A percentile compares a stretch with the other conserved stretches of the same genome.
phyloP scores from a whole-genome alignment of 2,329 filamentous ascomycete species.

The Fusarium sp. region DNA sequence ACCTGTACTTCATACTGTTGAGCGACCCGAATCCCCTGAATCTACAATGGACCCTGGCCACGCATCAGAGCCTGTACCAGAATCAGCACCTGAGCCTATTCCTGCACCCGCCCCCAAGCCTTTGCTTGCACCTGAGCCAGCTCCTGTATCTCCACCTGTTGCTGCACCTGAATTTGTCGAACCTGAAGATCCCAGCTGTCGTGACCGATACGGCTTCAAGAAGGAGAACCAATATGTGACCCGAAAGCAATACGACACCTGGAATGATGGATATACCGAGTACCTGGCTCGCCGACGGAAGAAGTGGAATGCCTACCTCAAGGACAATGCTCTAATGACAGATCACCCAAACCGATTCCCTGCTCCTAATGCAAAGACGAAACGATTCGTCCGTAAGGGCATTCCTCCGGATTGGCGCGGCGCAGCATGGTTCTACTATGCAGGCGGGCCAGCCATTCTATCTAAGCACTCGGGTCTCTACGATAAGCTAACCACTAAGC shows the following conservation, averaged over 20 bases:
- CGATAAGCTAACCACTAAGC: constrained; percentile 73
- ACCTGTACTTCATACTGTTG: constrained; percentile 21
- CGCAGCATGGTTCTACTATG: constrained; percentile 98
- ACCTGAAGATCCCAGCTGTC: constrained; percentile 63
- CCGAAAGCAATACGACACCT: constrained; percentile 82
- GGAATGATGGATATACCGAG: constrained; percentile 80
- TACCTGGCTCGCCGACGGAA: constrained; percentile 80
- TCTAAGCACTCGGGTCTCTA: constrained; percentile 84
- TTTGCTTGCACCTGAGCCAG: constrained; percentile 24
- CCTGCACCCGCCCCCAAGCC: constrained; percentile 48
- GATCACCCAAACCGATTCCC: constrained; percentile 83
- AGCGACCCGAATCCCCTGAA: constrained; percentile 37
- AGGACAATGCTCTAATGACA: constrained; percentile 79
- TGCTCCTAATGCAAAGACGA: constrained; percentile 82
- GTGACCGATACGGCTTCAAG: constrained; percentile 93
- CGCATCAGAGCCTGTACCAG: constrained; percentile 24
- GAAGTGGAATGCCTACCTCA: constrained; percentile 86
- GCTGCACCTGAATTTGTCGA: constrained; percentile 50
- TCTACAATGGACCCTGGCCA: constrained; percentile 21
- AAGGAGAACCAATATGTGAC: constrained; percentile 86
- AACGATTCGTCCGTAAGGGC: constrained; percentile 91
- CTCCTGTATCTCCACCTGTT: constrained; percentile 44
- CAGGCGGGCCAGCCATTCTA: constrained; percentile 84
- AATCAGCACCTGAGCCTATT: constrained; percentile 44
- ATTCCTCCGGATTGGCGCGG: constrained; percentile 94